Conservation (phyloP, 164 flowering plant genomes). For the Vitis rupestris region DNA sequence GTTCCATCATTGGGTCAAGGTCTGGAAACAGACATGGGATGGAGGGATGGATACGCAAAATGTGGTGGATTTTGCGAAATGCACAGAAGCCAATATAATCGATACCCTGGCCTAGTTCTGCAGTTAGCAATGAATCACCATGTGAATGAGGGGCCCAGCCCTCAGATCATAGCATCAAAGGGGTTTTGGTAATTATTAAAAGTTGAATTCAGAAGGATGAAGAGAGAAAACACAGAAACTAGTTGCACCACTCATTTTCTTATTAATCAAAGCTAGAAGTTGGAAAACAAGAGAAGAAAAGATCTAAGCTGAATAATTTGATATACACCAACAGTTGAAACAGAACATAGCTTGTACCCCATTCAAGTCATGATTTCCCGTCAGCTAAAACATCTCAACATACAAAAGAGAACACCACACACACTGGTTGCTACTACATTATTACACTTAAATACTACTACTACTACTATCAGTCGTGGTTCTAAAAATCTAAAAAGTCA, state of each 20-base stretch:
- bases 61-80: background rate
- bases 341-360: conserved; percentile 25
- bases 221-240: background rate
- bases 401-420: conserved; percentile 31
- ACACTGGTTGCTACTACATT: conserved; percentile 14
- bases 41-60: background rate
- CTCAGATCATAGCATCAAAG: background rate
- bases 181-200: conserved; percentile 11
- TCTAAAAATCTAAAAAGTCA: conserved; percentile 44
- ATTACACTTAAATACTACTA: conserved; percentile 16
- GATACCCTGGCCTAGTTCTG: conserved; percentile 2
- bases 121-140: conserved; percentile 9
- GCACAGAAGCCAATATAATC: background rate
- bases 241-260: background rate
- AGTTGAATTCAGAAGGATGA: background rate
- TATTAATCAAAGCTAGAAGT: background rate
- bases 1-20: too few relatives aligned
- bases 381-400: conserved; percentile 29
- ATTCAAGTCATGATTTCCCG: conserved; percentile 24
- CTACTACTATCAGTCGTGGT: conserved; percentile 37
- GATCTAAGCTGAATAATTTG: conserved; percentile 14
- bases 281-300: background rate
- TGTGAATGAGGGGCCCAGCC: conserved; percentile 21
- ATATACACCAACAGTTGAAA: conserved; percentile 20
- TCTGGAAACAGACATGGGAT: too few relatives aligned